phyloP scores from a whole-genome alignment of 2,329 filamentous ascomycete genomes.

The Calonectria pteridis region DNA sequence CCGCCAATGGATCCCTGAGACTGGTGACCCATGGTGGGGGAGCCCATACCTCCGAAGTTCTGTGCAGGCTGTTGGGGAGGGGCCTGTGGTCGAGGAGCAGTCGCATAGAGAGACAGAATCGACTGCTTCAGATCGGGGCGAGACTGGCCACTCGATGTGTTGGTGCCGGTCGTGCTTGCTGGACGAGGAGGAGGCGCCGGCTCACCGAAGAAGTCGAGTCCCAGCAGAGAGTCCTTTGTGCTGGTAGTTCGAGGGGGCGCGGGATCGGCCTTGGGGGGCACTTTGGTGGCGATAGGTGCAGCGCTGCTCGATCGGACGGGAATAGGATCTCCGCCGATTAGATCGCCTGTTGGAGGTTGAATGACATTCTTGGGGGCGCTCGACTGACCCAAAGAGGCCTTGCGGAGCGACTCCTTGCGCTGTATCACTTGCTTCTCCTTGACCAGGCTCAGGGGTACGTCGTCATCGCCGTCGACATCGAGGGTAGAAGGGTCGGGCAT shows the following conservation, averaged over 20 bases:
- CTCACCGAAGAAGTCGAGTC: constrained; percentile 91
- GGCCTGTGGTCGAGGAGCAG: constrained; percentile 81
- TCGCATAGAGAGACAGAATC: constrained; percentile 93
- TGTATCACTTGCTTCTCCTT: constrained; percentile 76
- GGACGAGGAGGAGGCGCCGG: constrained; percentile 80
- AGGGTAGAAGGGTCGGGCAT: constrained; percentile 93
- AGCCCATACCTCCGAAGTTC: constrained; percentile 75
- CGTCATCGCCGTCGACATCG: constrained; percentile 87
- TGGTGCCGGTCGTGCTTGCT: constrained; percentile 81
- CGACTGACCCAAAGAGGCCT: constrained; percentile 66
- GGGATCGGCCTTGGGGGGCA: constrained; percentile 71
- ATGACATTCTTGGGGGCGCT: constrained; percentile 46
- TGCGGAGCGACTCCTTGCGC: constrained; percentile 69
- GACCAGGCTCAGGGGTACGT: constrained; percentile 74
- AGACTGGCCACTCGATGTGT: constrained; percentile 73
- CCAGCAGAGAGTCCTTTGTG: constrained; percentile 89
- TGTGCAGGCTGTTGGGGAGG: constrained; percentile 65
- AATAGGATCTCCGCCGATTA: constrained; percentile 83
- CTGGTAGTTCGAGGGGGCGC: constrained; percentile 77
- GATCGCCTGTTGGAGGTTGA: constrained; percentile 73
- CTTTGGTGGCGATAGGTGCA: constrained; percentile 71
- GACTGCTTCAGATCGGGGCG: constrained; percentile 97
- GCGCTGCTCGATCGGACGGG: constrained; percentile 81
- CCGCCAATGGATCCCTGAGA: constrained; percentile 68
- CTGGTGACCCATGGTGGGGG: constrained; percentile 66